phyloP scores from a whole-genome alignment of 331 rosid genomes.

The Pyracantha coccinea region DNA sequence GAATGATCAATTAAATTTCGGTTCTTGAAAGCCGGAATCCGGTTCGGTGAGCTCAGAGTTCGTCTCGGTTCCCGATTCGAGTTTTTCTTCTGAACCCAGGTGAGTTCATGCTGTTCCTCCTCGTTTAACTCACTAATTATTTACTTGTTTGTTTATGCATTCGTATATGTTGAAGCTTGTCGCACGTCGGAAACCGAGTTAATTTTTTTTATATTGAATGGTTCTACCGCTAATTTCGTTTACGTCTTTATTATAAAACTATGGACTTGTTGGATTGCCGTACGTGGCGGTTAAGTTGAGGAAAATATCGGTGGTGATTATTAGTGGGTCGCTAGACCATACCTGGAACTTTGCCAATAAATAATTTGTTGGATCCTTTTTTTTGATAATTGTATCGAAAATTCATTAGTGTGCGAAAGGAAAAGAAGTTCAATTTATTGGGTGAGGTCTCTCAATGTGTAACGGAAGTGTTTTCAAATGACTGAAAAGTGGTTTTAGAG shows the following conservation, averaged over 20 bases:
- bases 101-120: conserved; percentile 12
- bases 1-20: background rate
- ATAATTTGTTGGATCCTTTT: background rate
- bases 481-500: no score
- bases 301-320: no score
- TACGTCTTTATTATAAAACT: no score
- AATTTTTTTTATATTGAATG: no score
- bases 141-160: background rate
- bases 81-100: conserved; percentile 21
- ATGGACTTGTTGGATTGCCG: no score
- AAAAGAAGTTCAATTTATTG: background rate
- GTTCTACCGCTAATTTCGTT: background rate
- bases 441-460: background rate
- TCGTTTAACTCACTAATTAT: background rate
- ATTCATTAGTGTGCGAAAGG: background rate
- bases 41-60: no score
- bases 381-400: background rate
- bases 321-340: no score
- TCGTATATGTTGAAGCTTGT: background rate
- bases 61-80: background rate
- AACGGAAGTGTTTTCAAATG: no score
- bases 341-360: no score
- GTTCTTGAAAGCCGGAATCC: no score
- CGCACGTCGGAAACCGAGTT: background rate
- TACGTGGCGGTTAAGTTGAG: background rate